Evolutionary conservation across 2,329 filamentous ascomycete species (phyloP), one percentile per base, ranked within the genome.

Genomic region (Penicillium sp.): DNA sequence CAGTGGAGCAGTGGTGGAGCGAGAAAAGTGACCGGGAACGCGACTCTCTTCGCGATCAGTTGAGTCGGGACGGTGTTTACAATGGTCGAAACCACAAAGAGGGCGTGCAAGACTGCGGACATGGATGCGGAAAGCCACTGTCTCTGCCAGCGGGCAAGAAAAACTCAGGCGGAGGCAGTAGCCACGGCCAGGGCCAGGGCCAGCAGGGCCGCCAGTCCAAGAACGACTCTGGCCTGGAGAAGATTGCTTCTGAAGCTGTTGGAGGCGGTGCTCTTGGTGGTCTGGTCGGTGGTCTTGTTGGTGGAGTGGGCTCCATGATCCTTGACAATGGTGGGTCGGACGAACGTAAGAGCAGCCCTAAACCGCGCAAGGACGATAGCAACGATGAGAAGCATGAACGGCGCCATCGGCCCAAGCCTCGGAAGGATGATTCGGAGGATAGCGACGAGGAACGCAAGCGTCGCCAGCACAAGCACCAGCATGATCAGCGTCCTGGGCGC

Each of bases 1-100:
- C 87, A 16, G 87, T 97, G 5, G 79, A 90, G 73, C 79, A 89
- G 61, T 97, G 92, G 92, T 97, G 92, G 92, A 71, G 77, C 36
- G 77, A 83, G 51, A 85, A 91, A 76, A 77, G 78, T 47, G 82
- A 87, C 5, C 70, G 76, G 26, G 85, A 86, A 54, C 83, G 86
- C 62, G 78, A 89, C 13, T 83, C 85, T 29, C 85, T 94, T 59
- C 87, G 91, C 51, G 75, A 81, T 48, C 89, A 92, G 75, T 82
- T 97, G 42, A 90, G 87, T 64, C 87, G 91, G 16, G 80, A 88
- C 0, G 92, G 93, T 54, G 91, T 97, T 46, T 72, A 86, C 70
- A 80, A 84, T 43, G 90, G 90, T 14, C 81, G 87, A 56, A 97
- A 97, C 74, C 92, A 97, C 77, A 93, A 91, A 73, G 87, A 91